Evolutionary conservation across 805 yeast species (phyloP), one percentile per base, ranked within the genome.

Genomic region (Kuraishia cidri): DNA sequence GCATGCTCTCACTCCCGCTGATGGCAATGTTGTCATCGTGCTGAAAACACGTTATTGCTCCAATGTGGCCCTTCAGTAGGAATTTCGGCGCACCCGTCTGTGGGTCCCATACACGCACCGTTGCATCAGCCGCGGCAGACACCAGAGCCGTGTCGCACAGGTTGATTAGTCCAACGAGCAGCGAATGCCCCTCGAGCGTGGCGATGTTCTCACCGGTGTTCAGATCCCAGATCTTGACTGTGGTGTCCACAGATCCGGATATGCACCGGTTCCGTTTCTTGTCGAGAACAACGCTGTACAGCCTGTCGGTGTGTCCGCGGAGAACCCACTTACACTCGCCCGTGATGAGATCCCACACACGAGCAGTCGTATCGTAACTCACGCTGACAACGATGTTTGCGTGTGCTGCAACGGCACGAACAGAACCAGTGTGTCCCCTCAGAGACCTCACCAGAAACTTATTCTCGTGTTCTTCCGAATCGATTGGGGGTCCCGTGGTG

Each of bases 61-160:
- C 73, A 18, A 77, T 71, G 54, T 87, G 90, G 21, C 95, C 94
- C 34, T 82, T 79, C 37, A 87, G 69, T 31, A 81, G 73, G 48
- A 74, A 73, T 32, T 64, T 62, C 26, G 83, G 73, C 14, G 69
- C 68, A 19, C 84, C 87, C 6, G 78, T 71, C 18, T 73, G 73
- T 2, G 96, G 92, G 49, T 92, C 82, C 98, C 98, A 92, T 2
- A 90, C 79, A 32, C 97, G 69, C 26, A 92, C 65, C 0, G 96
- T 79, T 3, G 92, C 75, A 54, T 92, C 98, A 0, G 97, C 97
- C 2, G 97, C 97, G 0, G 96, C 98, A 29, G 94, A 81, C 2
- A 90, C 94, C 9, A 92, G 62, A 30, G 75, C 77, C 23, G 79
- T 75, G 17, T 80, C 77, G 5, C 86, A 76, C 6, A 88, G 68